Base-by-base conservation (phyloP, 202 grass and related monocot species). In the Schoenoplectus triqueter region DNA sequence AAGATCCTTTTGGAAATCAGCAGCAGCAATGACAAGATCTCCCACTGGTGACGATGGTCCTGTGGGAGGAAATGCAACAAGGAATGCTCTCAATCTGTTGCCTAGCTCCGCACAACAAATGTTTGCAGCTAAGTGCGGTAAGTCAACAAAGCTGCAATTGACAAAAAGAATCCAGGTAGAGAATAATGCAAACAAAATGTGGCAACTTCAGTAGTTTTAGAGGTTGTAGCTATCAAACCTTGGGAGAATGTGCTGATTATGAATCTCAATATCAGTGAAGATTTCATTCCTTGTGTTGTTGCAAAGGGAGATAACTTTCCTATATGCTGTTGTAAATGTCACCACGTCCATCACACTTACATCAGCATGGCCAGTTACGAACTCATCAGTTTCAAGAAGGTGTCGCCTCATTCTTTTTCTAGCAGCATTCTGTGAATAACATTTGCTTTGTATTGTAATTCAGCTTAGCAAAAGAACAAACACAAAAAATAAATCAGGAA, bases 261-360 rank as follows among this genome's bases (percentile, higher is more conserved):
- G 96, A 84, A 99, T 94, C 93, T 99, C 96, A 77, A 99, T 99
- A 85, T 99, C 96, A 11, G 90, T 99, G 89, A 94, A 99, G 67
- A 99, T 95, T 86, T 99, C 96, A 86, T 88, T 88, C 4, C 90
- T 89, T 47, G 95, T 84, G 85, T 95, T 99, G 86, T 86, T 88
- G 88, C 96, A 99, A 64, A 99, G 92, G 31, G 90, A 91, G 78
- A 89, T 98, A 88, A 99, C 90, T 79, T 95, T 99, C 80, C 92
- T 90, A 82, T 99, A 99, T 72, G 93, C 93, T 1, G 93, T 92
- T 41, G 90, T 85, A 84, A 92, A 86, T 5, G 90, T 88, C 54
- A 99, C 89, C 70, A 92, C 73, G 84, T 95, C 93, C 87, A 92
- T 86, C 87, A 82, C 83, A 13, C 82, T 78, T 60, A 83, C 82